Base-by-base conservation (phyloP, 2,329 filamentous ascomycete genomes). In the Daldinia sp. region DNA sequence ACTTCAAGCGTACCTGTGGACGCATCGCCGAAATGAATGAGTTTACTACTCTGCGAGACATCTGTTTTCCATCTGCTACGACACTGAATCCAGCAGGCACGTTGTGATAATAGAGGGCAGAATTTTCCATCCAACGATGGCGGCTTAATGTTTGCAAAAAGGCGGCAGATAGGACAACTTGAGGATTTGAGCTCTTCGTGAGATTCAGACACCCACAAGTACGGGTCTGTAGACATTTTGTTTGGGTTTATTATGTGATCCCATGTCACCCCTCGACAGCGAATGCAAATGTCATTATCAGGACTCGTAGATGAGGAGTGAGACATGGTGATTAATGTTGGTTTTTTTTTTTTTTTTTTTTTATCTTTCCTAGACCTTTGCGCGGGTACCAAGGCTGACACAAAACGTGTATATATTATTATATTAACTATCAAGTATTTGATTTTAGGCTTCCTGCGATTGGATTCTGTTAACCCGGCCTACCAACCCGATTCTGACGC, bases 131-230 rank as follows among this genome's bases (percentile, higher is more conserved):
- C 44, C 13, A 50, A n/a, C 5, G 23, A 28, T 3, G 46, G 26
- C 3, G 2, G 4, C 15, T 50, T 50, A 15, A 30, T 50, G 13
- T n/a, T 13, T 6, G 26, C 46, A 15, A 50, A 13, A 9, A 50
- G 26, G 13, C 26, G 20, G 46, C 46, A 50, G 46, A 50, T 50
- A 30, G 23, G 46, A 30, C 46, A 50, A 13, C 26, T 50, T 50
- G 46, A 30, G 6, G 46, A 30, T 28, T 50, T 50, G 46, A 50
- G 46, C 9, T 30, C 23, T 13, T 30, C 13, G 26, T 30, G 46
- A 28, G 46, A 26, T n/a, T 50, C 26, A 6, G 46, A 13, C 20
- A 30, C 23, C 26, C 9, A 13, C 13, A 50, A 1, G 26, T 28
- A n/a, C 13, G 12, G 46, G 6, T 9, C 12, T n/a, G 13, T 9